Percentiles rank a stretch among this genome's conserved stretches.
These are phyloP conservation scores for Penicillium sp. DNA, from an alignment of 2,329 filamentous ascomycete species.

Conservation along the genomic window DNA sequence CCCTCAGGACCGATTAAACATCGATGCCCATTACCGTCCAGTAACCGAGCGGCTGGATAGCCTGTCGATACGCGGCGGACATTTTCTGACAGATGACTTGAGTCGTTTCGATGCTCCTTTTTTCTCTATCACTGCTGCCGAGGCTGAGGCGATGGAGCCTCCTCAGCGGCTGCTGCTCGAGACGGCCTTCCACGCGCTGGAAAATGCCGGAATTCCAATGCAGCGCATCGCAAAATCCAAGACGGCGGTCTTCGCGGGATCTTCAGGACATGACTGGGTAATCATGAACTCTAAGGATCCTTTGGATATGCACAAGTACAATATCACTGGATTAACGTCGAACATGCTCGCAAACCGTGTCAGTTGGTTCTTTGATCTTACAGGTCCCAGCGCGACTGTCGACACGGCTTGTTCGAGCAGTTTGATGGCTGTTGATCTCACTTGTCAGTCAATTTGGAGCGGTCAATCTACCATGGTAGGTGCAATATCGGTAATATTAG, in stretches of 20 bases:
- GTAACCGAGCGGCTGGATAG: constrained; percentile 11
- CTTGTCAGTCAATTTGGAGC: constrained; percentile 26
- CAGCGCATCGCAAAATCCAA: constrained; percentile 23
- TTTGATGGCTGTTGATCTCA: constrained; percentile 32
- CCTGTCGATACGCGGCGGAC: constrained; percentile 5
- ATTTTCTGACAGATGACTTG: constrained; percentile 27
- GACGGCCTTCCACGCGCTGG: constrained; percentile 28
- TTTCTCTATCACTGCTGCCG: constrained; percentile 33
- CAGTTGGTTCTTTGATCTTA: constrained; percentile 34
- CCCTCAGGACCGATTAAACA: constrained; percentile 20
- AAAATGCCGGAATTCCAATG: constrained; percentile 31
- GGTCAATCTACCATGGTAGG: constrained; percentile 24
- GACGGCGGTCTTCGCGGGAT: constrained; percentile 32
- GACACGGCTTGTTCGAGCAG: constrained; percentile 36
- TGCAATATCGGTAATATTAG: constrained; percentile 18
- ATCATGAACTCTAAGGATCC: not conserved
- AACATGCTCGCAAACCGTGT: constrained; percentile 30
- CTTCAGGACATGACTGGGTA: constrained; percentile 19
- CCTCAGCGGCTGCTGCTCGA: constrained; percentile 32
- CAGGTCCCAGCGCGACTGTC: constrained; percentile 28
- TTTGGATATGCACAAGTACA: constrained; percentile 20
- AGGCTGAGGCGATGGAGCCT: constrained; percentile 33
- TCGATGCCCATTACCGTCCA: constrained; percentile 24
- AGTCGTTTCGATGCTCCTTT: constrained; percentile 34
- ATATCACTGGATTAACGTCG: constrained; percentile 23